These are phyloP conservation scores for Entomortierella parvispora DNA, from an alignment of 192 early-diverging fungal genomes.

Conservation along the genomic window DNA sequence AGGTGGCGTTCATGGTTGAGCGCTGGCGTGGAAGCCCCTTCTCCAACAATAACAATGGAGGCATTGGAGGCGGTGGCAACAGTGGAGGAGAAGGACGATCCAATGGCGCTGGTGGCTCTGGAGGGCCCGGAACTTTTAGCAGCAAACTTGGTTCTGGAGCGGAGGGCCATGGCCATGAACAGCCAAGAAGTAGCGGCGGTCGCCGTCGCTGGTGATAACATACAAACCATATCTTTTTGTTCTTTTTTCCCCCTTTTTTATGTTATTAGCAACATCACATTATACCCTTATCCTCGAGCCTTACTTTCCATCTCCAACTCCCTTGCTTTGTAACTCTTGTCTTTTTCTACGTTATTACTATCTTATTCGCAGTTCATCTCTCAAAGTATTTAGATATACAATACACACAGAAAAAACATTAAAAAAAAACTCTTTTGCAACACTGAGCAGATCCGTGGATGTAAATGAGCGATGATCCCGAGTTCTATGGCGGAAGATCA, in stretches of 20 bases:
- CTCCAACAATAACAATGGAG: background rate
- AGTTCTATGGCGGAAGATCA: no score
- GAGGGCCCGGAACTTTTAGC: conserved; percentile 5
- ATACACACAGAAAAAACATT: no score
- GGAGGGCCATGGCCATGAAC: background rate
- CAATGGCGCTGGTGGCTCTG: background rate
- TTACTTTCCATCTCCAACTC: no score
- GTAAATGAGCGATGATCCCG: no score
- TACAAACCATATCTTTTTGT: background rate
- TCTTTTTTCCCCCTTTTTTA: background rate
- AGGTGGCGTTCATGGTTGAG: conserved; percentile 54
- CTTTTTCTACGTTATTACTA: no score
- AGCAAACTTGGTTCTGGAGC: conserved; percentile 12
- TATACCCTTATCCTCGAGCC: background rate
- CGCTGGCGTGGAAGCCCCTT: conserved; percentile 35
- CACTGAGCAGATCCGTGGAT: no score
- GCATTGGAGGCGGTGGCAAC: background rate
- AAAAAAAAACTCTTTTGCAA: conserved; percentile 1
- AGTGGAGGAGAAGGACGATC: background rate
- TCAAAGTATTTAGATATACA: background rate
- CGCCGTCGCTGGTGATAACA: conserved; percentile 22
- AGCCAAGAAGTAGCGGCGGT: conserved; percentile 22
- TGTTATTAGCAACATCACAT: background rate
- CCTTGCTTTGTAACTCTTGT: background rate
- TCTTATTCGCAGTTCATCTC: no score